Base-by-base conservation (phyloP, 768 basidiomycete species). In the Lactarius quietus region DNA sequence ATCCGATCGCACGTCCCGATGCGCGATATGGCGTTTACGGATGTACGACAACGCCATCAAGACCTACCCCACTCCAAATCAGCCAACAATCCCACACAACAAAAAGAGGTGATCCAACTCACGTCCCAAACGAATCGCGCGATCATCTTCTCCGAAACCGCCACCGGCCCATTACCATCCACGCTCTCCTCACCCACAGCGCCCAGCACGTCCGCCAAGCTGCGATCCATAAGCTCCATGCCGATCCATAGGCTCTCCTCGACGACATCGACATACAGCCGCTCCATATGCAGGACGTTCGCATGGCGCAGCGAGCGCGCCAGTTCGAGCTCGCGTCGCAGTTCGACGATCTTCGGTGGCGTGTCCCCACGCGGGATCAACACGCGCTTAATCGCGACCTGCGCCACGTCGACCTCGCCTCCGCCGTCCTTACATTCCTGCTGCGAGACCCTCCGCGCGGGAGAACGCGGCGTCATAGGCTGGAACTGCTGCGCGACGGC, bases 151-250 rank as follows among this genome's bases (percentile, higher is more conserved):
- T 94, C 92, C 63, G 84, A 81, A 57, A 94, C 66, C 69, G 82
- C 77, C 18, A 87, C 88, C 74, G 56, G 35, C 45, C n/a, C 45
- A 14, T 92, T 91, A 59, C 41, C 61, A 33, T 26, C 63, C 14
- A 20, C 54, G 8, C 39, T 26, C 14, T 61, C 64, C 35, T 52
- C 54, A 18, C 57, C 65, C 0, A 55, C 57, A 23, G 92, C 74
- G 18, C 79, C 84, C 18, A 93, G 80, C 54, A 94, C 82, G 73
- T 94, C 92, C 70, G 92, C 92, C 69, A 94, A 77, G 72, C 90
- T 92, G 67, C 91, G 81, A 70, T 92, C 90, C 92, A 94, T 92
- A 36, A 93, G 83, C 74, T 93, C 91, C 92, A 94, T 94, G 67
- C 87, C 79, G 57, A 94, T 87, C 92, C 92, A 94, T 41, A 94